phyloP scores from a whole-genome alignment of 371 early-diverging fungal genomes.

The Mortierella sp. region DNA sequence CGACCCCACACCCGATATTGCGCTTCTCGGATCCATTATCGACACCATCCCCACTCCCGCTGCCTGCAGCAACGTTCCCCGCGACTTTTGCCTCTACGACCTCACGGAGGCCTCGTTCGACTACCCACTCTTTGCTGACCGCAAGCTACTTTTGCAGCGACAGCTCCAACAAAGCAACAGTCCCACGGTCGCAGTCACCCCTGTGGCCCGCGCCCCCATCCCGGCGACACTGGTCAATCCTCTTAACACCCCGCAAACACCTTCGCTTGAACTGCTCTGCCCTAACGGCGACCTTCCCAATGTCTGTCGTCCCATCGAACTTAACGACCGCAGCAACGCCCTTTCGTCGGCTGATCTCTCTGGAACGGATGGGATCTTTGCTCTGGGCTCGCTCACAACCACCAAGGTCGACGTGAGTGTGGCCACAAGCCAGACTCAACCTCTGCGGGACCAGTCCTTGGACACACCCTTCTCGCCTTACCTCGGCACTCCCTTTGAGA shows the following conservation, averaged over 20 bases:
- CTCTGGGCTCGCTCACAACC: conserved; percentile 3
- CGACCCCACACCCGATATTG: no score
- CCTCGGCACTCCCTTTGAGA: conserved; percentile 36
- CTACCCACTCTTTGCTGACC: conserved; percentile 37
- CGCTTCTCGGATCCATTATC: no score
- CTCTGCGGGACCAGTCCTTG: conserved; percentile 3
- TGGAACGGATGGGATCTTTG: conserved; percentile 19
- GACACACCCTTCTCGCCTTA: conserved; percentile 27
- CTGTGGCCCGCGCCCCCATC: neutral
- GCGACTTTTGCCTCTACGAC: conserved; percentile 29
- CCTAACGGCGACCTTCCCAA: neutral
- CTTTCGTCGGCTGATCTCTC: conserved; percentile 1
- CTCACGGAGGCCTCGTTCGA: conserved; percentile 24
- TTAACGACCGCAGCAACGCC: neutral
- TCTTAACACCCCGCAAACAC: conserved; percentile 33
- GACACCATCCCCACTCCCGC: no score
- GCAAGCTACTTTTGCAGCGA: conserved; percentile 17
- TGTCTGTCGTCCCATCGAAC: neutral
- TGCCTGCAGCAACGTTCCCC: conserved; percentile 20
- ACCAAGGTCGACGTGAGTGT: neutral
- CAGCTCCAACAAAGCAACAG: conserved; percentile 10
- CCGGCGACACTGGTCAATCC: conserved; percentile 14
- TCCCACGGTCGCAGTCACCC: neutral
- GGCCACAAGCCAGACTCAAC: neutral
- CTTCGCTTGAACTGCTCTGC: conserved; percentile 18